Conservation (phyloP, 140 eudicot genomes). For the Senecio squalidus region DNA sequence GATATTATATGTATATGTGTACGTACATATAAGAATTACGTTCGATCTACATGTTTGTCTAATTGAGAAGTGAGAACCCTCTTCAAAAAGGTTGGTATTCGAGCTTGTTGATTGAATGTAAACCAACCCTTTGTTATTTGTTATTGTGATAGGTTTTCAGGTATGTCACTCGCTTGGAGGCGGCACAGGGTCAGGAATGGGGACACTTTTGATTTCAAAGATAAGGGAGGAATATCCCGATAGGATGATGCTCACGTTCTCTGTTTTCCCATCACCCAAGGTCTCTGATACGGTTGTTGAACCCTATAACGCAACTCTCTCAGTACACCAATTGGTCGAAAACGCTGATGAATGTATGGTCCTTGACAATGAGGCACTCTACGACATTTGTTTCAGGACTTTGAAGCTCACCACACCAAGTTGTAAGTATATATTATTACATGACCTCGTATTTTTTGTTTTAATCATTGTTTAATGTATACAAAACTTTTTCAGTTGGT, state of each 20-base stretch:
- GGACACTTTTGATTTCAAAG: constrained; percentile 48
- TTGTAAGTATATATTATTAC: constrained; percentile 28
- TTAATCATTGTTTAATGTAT: not conserved
- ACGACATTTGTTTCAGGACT: constrained; percentile 50
- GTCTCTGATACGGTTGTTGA: constrained; percentile 56
- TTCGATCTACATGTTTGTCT: no score
- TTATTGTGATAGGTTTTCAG: constrained; percentile 38
- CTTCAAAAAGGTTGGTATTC: no score
- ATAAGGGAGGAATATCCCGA: constrained; percentile 51
- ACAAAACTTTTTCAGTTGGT: constrained; percentile 28
- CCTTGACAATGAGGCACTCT: constrained; percentile 49
- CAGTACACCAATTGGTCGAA: constrained; percentile 49
- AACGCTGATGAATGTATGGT: constrained; percentile 58
- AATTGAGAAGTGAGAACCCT: no score
- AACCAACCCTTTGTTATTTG: not conserved
- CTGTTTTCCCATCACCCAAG: constrained; percentile 50
- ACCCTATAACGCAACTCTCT: constrained; percentile 49
- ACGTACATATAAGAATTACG: not conserved
- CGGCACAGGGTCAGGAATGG: constrained; percentile 57
- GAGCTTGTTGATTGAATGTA: not conserved
- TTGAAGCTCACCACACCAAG: constrained; percentile 55
- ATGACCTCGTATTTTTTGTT: not conserved
- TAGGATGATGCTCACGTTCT: constrained; percentile 52
- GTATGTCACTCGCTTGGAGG: constrained; percentile 60
- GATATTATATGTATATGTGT: not conserved